A percentile compares a stretch with the other conserved stretches of the same genome.
Conservation (phyloP, 768 basidiomycete genomes). For the Agaricus blazei region DNA sequence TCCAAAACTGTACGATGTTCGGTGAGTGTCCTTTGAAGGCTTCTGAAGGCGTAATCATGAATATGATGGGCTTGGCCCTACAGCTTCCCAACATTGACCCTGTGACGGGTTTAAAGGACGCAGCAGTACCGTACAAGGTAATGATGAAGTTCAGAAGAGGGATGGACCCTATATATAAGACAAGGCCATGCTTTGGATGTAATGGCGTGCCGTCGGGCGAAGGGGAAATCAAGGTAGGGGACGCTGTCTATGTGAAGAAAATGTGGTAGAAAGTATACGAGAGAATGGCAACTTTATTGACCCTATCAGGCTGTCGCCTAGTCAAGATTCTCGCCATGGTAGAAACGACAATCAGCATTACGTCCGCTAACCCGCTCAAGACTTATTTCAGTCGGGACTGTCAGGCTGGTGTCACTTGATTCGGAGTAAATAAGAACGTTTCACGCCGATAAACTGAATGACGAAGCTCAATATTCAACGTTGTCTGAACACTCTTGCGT, state of each 20-base stretch:
- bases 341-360: no score
- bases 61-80: not conserved
- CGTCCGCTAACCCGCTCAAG: no score
- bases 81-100: slow-evolving; percentile 74
- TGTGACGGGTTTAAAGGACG: slow-evolving; percentile 57
- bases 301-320: no score
- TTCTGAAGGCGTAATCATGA: not conserved
- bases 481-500: no score
- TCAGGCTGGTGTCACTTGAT: no score
- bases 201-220: slow-evolving; percentile 49
- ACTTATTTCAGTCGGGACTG: no score
- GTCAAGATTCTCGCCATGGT: no score
- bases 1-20: slow-evolving; percentile 68
- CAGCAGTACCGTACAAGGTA: slow-evolving; percentile 71
- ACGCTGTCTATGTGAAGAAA: slow-evolving; percentile 47
- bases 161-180: slow-evolving; percentile 41
- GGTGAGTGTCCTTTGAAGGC: slow-evolving; percentile 33
- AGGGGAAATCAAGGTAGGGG: slow-evolving; percentile 59
- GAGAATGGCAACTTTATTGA: no score
- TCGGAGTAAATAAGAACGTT: no score
- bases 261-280: slow-evolving; percentile 15
- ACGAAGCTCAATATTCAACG: no score
- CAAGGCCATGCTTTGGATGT: slow-evolving; percentile 62
- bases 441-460: no score
- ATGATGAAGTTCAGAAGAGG: slow-evolving; percentile 69